phyloP scores from a whole-genome alignment of 805 yeast species.

The Teunomyces barrocoloradensis region DNA sequence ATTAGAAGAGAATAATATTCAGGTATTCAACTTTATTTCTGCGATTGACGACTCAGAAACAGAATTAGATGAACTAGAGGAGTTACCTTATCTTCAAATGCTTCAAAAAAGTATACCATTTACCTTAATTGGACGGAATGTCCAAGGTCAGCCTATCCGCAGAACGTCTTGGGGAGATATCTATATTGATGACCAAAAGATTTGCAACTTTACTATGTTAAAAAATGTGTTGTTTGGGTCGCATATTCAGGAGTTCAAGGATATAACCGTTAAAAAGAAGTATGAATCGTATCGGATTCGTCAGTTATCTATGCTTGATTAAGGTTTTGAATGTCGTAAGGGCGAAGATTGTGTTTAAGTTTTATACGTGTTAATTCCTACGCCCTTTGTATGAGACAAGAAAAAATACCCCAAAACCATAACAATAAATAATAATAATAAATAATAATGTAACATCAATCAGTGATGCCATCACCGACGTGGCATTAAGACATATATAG shows the following conservation, averaged over 20 bases:
- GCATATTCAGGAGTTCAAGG: conserved; percentile 27
- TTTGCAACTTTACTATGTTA: conserved; percentile 19
- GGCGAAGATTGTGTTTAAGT: background rate
- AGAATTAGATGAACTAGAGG: conserved; percentile 11
- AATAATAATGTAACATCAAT: background rate
- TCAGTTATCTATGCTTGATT: background rate
- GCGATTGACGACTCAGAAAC: conserved; percentile 2
- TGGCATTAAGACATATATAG: background rate
- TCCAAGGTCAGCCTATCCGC: conserved; percentile 5
- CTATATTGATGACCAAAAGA: conserved; percentile 13
- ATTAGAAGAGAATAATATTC: conserved; percentile 54
- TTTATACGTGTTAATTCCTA: background rate
- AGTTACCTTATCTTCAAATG: conserved; percentile 9
- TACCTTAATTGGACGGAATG: conserved; percentile 13
- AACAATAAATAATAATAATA: background rate
- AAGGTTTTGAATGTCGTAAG: background rate
- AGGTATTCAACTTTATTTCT: conserved; percentile 21
- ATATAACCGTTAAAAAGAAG: conserved; percentile 16
- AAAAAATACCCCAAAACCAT: background rate
- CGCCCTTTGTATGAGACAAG: background rate
- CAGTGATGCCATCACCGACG: background rate
- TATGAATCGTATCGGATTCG: conserved; percentile 17
- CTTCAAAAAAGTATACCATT: conserved; percentile 20
- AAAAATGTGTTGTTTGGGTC: conserved; percentile 20
- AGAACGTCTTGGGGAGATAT: conserved; percentile 20